These are phyloP conservation scores for Limonium bicolor DNA, from an alignment of 148 eudicot genomes.

Conservation along the genomic window DNA sequence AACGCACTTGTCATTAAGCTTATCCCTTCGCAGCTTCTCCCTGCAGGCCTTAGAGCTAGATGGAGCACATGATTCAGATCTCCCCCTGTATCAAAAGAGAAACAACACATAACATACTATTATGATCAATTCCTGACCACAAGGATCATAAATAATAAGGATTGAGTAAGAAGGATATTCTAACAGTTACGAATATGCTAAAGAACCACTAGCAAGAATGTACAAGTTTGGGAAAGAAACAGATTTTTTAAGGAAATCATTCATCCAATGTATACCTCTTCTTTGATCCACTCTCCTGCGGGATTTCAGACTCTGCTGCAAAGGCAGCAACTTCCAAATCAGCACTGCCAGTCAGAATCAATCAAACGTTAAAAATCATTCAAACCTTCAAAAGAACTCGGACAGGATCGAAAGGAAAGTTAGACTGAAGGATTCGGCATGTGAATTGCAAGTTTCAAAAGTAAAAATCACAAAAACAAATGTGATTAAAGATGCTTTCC, in stretches of 20 bases:
- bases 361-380: not conserved
- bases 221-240: not conserved
- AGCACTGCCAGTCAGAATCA: slow-evolving; percentile 24
- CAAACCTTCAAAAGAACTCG: not conserved
- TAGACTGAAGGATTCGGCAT: not conserved
- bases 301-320: slow-evolving; percentile 35
- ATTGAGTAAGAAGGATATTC: not conserved
- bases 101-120: not conserved
- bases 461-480: not conserved
- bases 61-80: slow-evolving; percentile 59
- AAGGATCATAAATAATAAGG: not conserved
- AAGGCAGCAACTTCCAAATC: slow-evolving; percentile 60
- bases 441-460: not conserved
- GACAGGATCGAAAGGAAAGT: not conserved
- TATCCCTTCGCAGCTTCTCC: slow-evolving; percentile 75
- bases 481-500: not conserved
- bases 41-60: slow-evolving; percentile 73
- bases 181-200: not conserved
- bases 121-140: not conserved
- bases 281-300: slow-evolving; percentile 48
- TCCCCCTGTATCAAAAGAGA: slow-evolving; percentile 25
- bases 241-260: too few relatives aligned
- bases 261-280: too few relatives aligned
- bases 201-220: not conserved
- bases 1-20: slow-evolving; percentile 61